A percentile compares a stretch with the other conserved stretches of the same genome.
Evolutionary conservation across 176 grass and related monocot genomes (phyloP).

Genomic region (Saccharum spontaneum): DNA sequence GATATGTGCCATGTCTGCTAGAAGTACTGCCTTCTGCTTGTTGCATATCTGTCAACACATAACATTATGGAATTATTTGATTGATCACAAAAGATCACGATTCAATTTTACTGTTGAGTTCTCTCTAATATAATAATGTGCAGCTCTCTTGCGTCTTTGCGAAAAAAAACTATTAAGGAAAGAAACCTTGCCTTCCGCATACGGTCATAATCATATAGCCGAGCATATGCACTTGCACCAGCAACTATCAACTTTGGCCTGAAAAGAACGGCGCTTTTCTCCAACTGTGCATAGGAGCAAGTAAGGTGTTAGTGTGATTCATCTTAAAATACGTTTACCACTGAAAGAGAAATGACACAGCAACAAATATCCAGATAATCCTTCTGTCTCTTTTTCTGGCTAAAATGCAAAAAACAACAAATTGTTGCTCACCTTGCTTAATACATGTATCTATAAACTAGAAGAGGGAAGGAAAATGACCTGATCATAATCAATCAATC

Average conservation of each 20-base stretch:
- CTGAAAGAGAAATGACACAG: slow-evolving; percentile 15
- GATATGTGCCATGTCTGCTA: slow-evolving; percentile 99
- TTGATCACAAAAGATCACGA: slow-evolving; percentile 8
- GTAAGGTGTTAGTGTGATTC: slow-evolving; percentile 21
- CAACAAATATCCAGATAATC: slow-evolving; percentile 33
- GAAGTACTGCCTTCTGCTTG: slow-evolving; percentile 97
- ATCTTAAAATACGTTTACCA: slow-evolving; percentile 38
- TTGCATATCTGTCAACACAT: slow-evolving; percentile 74
- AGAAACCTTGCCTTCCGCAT: slow-evolving; percentile 75
- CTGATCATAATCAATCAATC: slow-evolving; percentile 99
- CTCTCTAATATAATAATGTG: background rate
- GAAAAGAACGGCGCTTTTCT: slow-evolving; percentile 90
- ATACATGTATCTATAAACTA: background rate
- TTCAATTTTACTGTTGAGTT: slow-evolving; percentile 7
- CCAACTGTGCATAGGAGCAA: slow-evolving; percentile 50
- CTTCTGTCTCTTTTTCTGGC: background rate
- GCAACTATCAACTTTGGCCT: slow-evolving; percentile 97
- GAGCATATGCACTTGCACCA: slow-evolving; percentile 97
- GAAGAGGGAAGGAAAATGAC: slow-evolving; percentile 35
- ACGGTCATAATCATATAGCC: slow-evolving; percentile 90
- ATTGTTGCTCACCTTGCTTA: background rate
- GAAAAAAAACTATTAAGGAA: background rate
- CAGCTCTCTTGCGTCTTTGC: background rate
- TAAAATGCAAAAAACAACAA: slow-evolving; percentile 6
- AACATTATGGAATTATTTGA: slow-evolving; percentile 27